phyloP scores from a whole-genome alignment of 2,329 filamentous ascomycete species.

The Talaromyces albobiverticillius region DNA sequence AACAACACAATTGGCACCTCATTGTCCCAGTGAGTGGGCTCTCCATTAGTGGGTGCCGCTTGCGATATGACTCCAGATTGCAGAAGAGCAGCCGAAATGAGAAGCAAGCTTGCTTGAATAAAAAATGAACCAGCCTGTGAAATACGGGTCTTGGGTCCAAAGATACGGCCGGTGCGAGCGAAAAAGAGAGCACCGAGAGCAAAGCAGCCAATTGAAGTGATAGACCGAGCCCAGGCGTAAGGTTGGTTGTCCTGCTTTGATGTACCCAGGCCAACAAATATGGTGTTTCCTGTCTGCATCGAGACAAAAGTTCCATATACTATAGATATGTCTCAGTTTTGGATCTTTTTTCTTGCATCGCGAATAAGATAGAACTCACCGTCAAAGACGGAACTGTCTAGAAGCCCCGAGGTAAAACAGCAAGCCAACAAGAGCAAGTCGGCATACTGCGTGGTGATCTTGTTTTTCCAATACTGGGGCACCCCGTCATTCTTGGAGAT shows the following conservation, averaged over 20 bases:
- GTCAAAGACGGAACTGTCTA: background rate
- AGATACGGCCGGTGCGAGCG: background rate
- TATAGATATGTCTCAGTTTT: background rate
- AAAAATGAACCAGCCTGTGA: background rate
- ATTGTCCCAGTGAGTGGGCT: background rate
- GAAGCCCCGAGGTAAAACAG: background rate
- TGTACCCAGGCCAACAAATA: background rate
- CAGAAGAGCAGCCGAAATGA: background rate
- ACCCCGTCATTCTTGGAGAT: background rate
- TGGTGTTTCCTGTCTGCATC: background rate
- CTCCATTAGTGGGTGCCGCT: background rate
- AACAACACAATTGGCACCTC: background rate
- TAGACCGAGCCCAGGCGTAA: background rate
- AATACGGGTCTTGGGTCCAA: background rate
- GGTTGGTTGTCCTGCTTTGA: background rate
- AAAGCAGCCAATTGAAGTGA: background rate
- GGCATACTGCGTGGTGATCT: background rate
- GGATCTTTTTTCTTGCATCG: too few relatives aligned
- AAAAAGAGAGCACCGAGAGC: background rate
- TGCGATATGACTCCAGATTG: background rate
- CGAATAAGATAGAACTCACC: background rate
- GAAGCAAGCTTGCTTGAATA: background rate
- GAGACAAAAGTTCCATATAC: background rate
- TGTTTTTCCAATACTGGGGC: background rate
- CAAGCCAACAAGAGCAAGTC: background rate